These are phyloP conservation scores for Prosopis cineraria DNA, from an alignment of 306 rosid species.

Conservation along the genomic window DNA sequence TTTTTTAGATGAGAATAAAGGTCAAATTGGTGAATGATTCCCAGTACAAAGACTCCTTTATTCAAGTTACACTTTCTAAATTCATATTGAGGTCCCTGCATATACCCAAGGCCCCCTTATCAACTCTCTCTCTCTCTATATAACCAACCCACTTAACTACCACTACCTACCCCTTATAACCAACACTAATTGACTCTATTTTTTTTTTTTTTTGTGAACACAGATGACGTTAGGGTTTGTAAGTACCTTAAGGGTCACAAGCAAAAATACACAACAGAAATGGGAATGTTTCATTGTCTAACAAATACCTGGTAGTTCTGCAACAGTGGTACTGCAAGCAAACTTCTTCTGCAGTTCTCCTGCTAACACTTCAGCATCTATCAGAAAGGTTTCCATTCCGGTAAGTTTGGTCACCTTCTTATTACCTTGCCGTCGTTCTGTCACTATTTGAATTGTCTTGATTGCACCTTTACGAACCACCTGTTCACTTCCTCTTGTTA, in stretches of 20 bases:
- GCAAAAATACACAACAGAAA: slow-evolving; percentile 2
- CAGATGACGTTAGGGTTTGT: neutral
- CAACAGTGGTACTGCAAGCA: slow-evolving; percentile 89
- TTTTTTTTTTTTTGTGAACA: neutral
- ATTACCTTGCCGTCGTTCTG: slow-evolving; percentile 89
- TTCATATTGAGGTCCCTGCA: neutral
- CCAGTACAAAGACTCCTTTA: neutral
- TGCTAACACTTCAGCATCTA: slow-evolving; percentile 86
- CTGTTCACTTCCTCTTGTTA: slow-evolving; percentile 79
- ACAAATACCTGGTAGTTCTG: slow-evolving; percentile 80
- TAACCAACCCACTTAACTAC: neutral
- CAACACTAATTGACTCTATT: neutral
- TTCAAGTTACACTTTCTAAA: neutral
- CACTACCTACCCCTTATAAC: neutral
- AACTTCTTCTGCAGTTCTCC: slow-evolving; percentile 93
- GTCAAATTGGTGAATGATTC: neutral
- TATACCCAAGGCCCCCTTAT: neutral
- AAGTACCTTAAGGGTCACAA: slow-evolving; percentile 5
- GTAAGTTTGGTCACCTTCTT: slow-evolving; percentile 88
- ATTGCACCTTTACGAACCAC: slow-evolving; percentile 86
- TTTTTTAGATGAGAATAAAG: neutral
- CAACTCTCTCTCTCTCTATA: no score
- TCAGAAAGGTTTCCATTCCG: slow-evolving; percentile 77
- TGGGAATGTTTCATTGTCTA: slow-evolving; percentile 13
- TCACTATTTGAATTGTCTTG: slow-evolving; percentile 79